Base-by-base conservation (phyloP, 805 yeast species). In the Sungouiella thailandica region DNA sequence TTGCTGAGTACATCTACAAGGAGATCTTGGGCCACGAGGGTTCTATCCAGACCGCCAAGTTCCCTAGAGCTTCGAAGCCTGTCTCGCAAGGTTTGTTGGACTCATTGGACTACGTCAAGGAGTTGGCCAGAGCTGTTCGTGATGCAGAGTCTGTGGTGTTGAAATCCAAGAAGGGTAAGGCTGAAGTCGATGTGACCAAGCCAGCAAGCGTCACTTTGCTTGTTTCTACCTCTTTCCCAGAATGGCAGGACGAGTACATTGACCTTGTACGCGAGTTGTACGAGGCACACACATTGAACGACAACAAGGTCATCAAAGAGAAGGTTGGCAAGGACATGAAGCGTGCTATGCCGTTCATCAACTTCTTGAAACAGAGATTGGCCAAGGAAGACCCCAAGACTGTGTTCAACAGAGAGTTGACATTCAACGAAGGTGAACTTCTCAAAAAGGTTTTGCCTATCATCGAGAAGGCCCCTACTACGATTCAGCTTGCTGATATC, bases 321-420 rank as follows among this genome's bases (percentile, higher is more conserved):
- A 76, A 68, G 55, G 78, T 83, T 40, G 85, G 85, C 46, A 81
- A 80, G 59, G 97, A 93, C 53, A 85, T 89, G 84, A 93, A 93
- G 75, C 82, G 94, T 50, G 97, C 96, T 40, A 93, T 93, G 97
- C 97, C 97, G 39, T 90, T 89, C 60, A 88, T 93, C 41, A 80
- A 90, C 44, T 68, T 77, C 49, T 69, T 93, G 60, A 89, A 93
- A 63, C 85, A 81, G 56, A 79, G 95, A 66, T 71, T 93, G 46
- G 63, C 70, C 25, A 62, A 62, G 33, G 94, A 84, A 55, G 62
- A 80, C 19, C 80, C 96, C 13, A 77, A 74, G 34, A 74, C 75
- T 33, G 96, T 93, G 17, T 87, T 93, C 72, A 81, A 88, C 72
- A 78, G 97, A 68, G 83, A 89, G 62, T 76, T 90, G 47, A 72